A percentile compares a stretch with the other conserved stretches of the same genome.
phyloP scores from a whole-genome alignment of 495 filamentous ascomycete species.

The Eremomyces bilateralis region DNA sequence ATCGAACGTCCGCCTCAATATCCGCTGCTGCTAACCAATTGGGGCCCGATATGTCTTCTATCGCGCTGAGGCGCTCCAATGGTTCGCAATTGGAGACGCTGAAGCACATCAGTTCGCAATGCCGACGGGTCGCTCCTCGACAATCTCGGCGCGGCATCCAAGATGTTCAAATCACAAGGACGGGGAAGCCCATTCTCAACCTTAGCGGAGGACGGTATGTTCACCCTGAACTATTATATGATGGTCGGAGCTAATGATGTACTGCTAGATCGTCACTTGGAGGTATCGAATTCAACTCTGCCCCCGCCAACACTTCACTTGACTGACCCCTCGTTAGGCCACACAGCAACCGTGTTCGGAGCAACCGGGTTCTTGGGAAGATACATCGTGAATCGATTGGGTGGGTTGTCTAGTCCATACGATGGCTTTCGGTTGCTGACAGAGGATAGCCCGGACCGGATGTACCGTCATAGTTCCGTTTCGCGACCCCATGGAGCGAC shows the following conservation, averaged over 20 bases:
- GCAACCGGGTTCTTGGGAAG: constrained; percentile 89
- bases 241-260: constrained; percentile 1
- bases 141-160: constrained; percentile 5
- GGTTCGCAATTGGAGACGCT: too few species aligned
- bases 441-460: constrained; percentile 52
- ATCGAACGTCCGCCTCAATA: too few species aligned
- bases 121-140: too few species aligned
- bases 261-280: constrained; percentile 55
- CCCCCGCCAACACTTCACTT: too few species aligned
- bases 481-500: constrained; percentile 93
- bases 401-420: constrained; percentile 27
- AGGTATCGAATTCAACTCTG: constrained; percentile 33
- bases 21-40: too few species aligned
- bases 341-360: constrained; percentile 94
- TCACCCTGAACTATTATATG: background rate
- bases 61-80: too few species aligned
- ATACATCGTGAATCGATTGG: constrained; percentile 92
- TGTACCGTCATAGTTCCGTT: constrained; percentile 84
- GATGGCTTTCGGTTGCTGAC: constrained; percentile 1
- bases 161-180: constrained; percentile 22
- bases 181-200: constrained; percentile 21
- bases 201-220: constrained; percentile 20
- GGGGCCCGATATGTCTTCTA: too few species aligned
- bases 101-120: too few species aligned
- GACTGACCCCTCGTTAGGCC: too few species aligned